Base-by-base conservation (phyloP, 148 eudicot species). In the Vaccinium vitisidaea region DNA sequence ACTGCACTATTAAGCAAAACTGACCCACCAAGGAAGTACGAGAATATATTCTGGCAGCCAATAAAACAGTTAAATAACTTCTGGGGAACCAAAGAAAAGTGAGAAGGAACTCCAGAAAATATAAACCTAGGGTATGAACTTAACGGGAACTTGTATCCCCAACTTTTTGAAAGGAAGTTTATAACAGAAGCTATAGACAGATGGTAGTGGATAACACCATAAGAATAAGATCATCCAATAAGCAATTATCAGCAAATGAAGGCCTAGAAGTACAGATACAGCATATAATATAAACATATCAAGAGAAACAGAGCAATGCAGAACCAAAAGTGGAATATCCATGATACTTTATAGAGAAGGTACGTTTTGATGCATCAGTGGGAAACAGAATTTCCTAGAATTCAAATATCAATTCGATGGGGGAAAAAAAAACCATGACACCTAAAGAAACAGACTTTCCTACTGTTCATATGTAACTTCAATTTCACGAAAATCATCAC, bases 31-130 rank as follows among this genome's bases (percentile, higher is more conserved):
- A 79, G 21, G 6, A 80, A 80, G 70, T 61, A 61, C 48, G 14
- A 80, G 83, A 63, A 59, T 61, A 59, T 81, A 81, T 48, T n/a
- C 30, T 81, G 30, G 19, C 74, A 48, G 53, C 36, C 55, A 46
- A 43, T 43, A 13, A n/a, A 63, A 43, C 39, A 81, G 83, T 81
- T 81, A 36, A 46, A 61, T 59, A 63, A 7, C 19, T 39, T 71
- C 71, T 39, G 53, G 52, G 8, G 69, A 58, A 81, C 50, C 50
- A 58, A 58, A 32, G 65, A 80, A 36, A 61, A 59, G 58, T 77
- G 55, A 80, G 52, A 59, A 25, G 39, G n/a, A 65, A 67, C 15
- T 25, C 36, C 25, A 67, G 73, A 27, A 67, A 67, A 59, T 25
- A 25, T 67, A 65, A 65, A 0, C 25, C 25, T 11, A 76, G 16